Conservation (phyloP, 495 filamentous ascomycete species). For the Oleoguttula mirabilis region DNA sequence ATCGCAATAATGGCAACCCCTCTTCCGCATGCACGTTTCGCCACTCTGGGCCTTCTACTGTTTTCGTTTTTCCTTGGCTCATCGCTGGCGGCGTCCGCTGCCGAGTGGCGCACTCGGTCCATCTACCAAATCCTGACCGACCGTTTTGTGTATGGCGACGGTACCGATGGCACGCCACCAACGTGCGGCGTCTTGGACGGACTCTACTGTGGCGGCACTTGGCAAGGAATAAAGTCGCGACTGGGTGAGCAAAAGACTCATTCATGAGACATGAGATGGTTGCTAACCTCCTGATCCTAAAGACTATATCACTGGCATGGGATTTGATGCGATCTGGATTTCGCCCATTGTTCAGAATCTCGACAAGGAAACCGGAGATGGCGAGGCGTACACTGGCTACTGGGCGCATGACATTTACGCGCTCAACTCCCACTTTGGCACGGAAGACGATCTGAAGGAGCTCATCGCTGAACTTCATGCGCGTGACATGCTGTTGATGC, state of each 20-base stretch:
- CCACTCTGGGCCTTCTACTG: background rate
- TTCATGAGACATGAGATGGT: too few species aligned
- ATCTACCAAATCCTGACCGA: slow-evolving; percentile 68
- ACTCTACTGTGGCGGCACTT: slow-evolving; percentile 17
- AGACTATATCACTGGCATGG: slow-evolving; percentile 18
- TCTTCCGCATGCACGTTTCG: background rate
- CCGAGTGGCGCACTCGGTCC: slow-evolving; percentile 35
- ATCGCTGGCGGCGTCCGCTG: slow-evolving; percentile 15
- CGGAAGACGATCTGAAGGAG: slow-evolving; percentile 4
- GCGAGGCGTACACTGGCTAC: slow-evolving; percentile 6
- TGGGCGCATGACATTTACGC: slow-evolving; percentile 9
- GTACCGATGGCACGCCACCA: slow-evolving; percentile 44
- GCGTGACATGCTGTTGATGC: slow-evolving; percentile 6
- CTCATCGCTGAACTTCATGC: background rate
- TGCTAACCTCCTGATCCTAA: slow-evolving; percentile 1
- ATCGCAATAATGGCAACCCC: too few species aligned
- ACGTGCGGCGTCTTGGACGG: slow-evolving; percentile 35
- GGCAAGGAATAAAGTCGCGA: slow-evolving; percentile 14
- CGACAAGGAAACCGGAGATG: background rate
- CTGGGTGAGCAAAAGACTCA: too few species aligned
- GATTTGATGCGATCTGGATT: slow-evolving; percentile 8
- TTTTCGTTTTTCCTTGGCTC: background rate
- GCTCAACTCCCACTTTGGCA: slow-evolving; percentile 9
- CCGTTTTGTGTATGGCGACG: slow-evolving; percentile 36
- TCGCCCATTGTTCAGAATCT: background rate